Evolutionary conservation across 2,329 filamentous ascomycete species (phyloP).

Genomic region (Triangularia setosa): DNA sequence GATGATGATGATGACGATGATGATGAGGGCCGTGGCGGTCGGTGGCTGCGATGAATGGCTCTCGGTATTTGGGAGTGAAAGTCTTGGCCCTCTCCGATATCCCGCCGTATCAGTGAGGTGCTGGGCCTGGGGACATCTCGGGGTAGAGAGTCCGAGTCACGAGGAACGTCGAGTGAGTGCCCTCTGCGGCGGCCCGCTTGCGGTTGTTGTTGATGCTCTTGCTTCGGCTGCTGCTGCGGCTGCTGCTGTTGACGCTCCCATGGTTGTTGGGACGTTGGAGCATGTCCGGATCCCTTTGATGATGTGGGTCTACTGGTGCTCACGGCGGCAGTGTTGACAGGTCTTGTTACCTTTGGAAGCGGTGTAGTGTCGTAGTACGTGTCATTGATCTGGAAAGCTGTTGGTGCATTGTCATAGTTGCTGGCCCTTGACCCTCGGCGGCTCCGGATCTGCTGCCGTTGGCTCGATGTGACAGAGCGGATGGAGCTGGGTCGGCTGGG

Average conservation of each 20-base stretch:
- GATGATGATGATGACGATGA: no score
- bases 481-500: constrained; percentile 13
- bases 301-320: constrained; percentile 1
- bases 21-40: not conserved
- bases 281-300: not conserved
- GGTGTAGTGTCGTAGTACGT: constrained; percentile 20
- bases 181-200: not conserved
- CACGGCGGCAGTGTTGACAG: not conserved
- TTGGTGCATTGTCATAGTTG: not conserved
- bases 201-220: not conserved
- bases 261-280: not conserved
- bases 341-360: constrained; percentile 1
- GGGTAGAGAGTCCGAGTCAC: not conserved
- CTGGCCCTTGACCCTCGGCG: constrained; percentile 10
- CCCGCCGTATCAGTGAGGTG: not conserved
- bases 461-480: not conserved
- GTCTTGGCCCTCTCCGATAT: not conserved
- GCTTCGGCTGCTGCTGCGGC: not conserved
- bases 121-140: not conserved
- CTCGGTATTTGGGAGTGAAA: not conserved
- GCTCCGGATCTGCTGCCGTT: constrained; percentile 8
- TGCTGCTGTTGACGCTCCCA: not conserved
- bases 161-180: not conserved
- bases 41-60: not conserved
- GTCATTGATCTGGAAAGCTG: constrained; percentile 13